Evolutionary conservation across 495 filamentous ascomycete genomes (phyloP).

Genomic region (Aspergillus mulundensis): DNA sequence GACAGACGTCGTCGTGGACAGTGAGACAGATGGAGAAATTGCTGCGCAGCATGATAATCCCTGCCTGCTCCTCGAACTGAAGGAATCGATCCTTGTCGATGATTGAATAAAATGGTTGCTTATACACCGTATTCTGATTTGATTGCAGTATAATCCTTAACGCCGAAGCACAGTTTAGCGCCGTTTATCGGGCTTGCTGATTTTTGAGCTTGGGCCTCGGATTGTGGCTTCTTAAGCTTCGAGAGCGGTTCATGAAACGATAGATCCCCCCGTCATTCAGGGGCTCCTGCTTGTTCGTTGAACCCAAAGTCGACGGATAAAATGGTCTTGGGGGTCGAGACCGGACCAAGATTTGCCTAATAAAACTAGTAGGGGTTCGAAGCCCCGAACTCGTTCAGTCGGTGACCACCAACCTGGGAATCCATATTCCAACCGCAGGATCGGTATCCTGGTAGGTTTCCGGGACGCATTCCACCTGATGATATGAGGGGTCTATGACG

Average conservation of each 20-base stretch:
- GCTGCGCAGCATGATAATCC: slow-evolving; percentile 4
- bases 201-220: slow-evolving; percentile 3
- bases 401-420: not conserved
- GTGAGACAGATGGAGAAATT: not conserved
- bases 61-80: slow-evolving; percentile 3
- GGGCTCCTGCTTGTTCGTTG: not conserved
- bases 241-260: not conserved
- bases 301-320: not conserved
- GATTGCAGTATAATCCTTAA: slow-evolving; percentile 2
- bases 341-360: not conserved
- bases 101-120: not conserved
- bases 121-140: not conserved
- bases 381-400: not conserved
- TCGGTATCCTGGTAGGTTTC: slow-evolving; percentile 2
- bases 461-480: not conserved
- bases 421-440: slow-evolving; percentile 4
- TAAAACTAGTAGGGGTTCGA: not conserved
- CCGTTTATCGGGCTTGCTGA: slow-evolving; percentile 2
- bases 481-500: not conserved
- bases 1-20: not conserved
- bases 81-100: slow-evolving; percentile 6
- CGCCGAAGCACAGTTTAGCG: slow-evolving; percentile 1
- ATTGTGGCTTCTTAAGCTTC: slow-evolving; percentile 1
- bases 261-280: not conserved
- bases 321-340: not conserved